Evolutionary conservation across 139 green algal species (phyloP), one percentile per base, ranked within the genome.

Genomic region (Haematococcus sp.): DNA sequence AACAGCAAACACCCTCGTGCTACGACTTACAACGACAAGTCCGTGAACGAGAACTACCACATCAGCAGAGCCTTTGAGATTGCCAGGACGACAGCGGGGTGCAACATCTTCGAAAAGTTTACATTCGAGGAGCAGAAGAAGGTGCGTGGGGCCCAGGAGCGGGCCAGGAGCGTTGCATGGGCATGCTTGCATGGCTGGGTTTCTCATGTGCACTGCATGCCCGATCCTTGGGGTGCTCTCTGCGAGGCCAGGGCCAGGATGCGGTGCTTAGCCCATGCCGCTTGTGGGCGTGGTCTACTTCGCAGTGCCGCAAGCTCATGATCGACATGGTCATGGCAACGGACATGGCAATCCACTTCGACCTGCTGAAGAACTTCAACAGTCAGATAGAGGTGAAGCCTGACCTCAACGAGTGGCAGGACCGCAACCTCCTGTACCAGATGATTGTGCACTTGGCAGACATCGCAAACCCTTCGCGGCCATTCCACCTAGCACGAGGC

Each of bases 271-370:
- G 11, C 40, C 7, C 40, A 49, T 49, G 40, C 40, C 11, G 40
- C 40, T 11, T 49, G 40, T 49, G 7, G 7, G 11, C 40, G 7
- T 11, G 40, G 7, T n/a, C 61, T 68, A 2, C 32, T 27, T 11
- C 60, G 69, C 83, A 86, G 80, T 77, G 74, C 69, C 83, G 85
- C 49, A 79, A 83, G 63, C 76, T 89, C 7, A 83, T 90, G 56
- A 73, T 90, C n/a, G 83, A 84, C 63, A 83, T 83, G 63, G 86
- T 91, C 34, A 67, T 91, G 60, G 81, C 81, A 3, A 91, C 86
- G 4, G 86, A 91, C 83, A 91, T 91, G 83, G 86, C 82, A n/a
- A 80, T 89, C 71, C 86, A 91, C 74, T 91, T 89, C 59, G 78
- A 83, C 52, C 75, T 91, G 40, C 79, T 91, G 19, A 85, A 80